Base-by-base conservation (phyloP, 768 basidiomycete genomes). In the Coprinopsis strossmayeri region DNA sequence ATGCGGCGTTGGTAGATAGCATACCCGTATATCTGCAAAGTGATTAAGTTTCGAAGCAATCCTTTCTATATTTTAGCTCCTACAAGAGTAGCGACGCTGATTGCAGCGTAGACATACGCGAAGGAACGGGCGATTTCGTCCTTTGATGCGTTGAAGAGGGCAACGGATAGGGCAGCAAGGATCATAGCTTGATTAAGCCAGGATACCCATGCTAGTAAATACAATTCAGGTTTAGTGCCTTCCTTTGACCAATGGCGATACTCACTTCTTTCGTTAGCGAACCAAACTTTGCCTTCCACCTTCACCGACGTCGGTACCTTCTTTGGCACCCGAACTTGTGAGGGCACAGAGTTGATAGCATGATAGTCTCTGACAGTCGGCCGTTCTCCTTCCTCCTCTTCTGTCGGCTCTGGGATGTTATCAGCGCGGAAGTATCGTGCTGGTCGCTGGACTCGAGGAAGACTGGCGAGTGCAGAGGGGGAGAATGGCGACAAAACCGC, bases 271-370 rank as follows among this genome's bases (percentile, higher is more conserved):
- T 97, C 93, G 60, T 96, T 96, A 7, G 93, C 92, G 63, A 97
- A 95, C 93, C 94, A 97, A 41, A 97, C 93, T 60, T 97, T 97
- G 18, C 82, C 84, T 62, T 97, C 93, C 15, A 97, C 91, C 54
- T 82, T 87, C 57, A 97, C 72, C 0, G 84, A 79, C 0, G 87
- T 86, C 0, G 85, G 70, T 18, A 89, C 79, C 65, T 92, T 93
- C 70, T 85, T 88, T 0, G 90, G 90, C 0, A 91, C 76, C 30
- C 84, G 72, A 30, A 91, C 80, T 39, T 77, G 74, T 0, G 80
- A 70, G 0, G 86, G 81, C 0, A 83, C 59, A 2, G 71, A 60
- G 57, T 77, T 84, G 63, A 89, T 89, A 2, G 88, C 72, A 60
- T 82, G 80, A 60, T 91, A 91, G 63, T 91, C 84, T 38, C 81